phyloP scores from a whole-genome alignment of 169 alveolate genomes.

The Plasmodium falciparum region DNA sequence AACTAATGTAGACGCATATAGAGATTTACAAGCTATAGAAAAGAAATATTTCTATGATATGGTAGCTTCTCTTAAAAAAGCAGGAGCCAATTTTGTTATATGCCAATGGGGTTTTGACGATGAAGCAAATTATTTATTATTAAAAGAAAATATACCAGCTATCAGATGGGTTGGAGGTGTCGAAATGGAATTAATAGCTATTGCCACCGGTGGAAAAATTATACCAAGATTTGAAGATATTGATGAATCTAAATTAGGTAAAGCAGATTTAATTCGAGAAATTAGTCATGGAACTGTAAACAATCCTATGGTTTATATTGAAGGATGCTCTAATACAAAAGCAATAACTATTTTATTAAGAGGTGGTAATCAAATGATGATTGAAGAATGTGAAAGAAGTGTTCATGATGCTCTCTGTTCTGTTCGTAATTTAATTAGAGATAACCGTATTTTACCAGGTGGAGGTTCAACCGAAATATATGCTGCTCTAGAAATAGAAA shows the following conservation, averaged over 20 bases:
- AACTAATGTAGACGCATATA: slow-evolving; percentile 96
- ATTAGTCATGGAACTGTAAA: slow-evolving; percentile 96
- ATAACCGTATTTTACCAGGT: slow-evolving; percentile 95
- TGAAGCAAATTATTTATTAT: slow-evolving; percentile 96
- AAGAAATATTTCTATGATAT: slow-evolving; percentile 96
- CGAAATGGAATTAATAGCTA: slow-evolving; percentile 99
- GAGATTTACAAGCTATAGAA: slow-evolving; percentile 91
- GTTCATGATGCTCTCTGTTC: slow-evolving; percentile 99
- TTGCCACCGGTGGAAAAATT: slow-evolving; percentile 99
- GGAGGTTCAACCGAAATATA: slow-evolving; percentile 99
- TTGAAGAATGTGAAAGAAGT: slow-evolving; percentile 98
- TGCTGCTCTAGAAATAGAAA: slow-evolving; percentile 94
- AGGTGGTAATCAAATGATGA: slow-evolving; percentile 98
- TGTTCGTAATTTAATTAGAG: slow-evolving; percentile 93
- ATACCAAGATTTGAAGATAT: slow-evolving; percentile 97
- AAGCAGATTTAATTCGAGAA: slow-evolving; percentile 95
- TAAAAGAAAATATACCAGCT: slow-evolving; percentile 94
- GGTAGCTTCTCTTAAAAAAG: slow-evolving; percentile 94
- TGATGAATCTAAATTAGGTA: slow-evolving; percentile 95
- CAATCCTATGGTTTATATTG: slow-evolving; percentile 95
- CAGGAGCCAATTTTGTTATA: slow-evolving; percentile 97
- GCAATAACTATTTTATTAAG: slow-evolving; percentile 97
- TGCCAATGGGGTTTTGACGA: slow-evolving; percentile 99
- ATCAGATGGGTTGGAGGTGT: slow-evolving; percentile 99
- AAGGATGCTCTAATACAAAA: slow-evolving; percentile 94